Conservation (phyloP, 2,329 filamentous ascomycete genomes). For the Bipolaris victoriae region DNA sequence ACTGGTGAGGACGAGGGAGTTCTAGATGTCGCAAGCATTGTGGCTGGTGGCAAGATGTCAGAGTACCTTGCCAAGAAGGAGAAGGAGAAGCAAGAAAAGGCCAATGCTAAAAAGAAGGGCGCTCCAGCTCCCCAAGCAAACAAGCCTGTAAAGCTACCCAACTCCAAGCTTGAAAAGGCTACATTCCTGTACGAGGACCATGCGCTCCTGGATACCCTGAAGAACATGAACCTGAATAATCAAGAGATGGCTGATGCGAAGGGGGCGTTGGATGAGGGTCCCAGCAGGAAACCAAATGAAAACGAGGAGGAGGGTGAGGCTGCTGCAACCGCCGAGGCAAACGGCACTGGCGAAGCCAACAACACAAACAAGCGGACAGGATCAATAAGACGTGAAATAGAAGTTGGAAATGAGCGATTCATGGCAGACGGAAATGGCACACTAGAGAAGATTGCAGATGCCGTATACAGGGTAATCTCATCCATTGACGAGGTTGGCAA, state of each 20-base stretch:
- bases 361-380: constrained; percentile 27
- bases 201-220: constrained; percentile 60
- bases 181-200: constrained; percentile 77
- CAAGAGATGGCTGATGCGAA: constrained; percentile 59
- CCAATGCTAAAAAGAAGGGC: constrained; percentile 63
- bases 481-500: constrained; percentile 83
- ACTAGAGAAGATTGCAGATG: constrained; percentile 81
- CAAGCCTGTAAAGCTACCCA: constrained; percentile 68
- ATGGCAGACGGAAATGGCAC: constrained; percentile 68
- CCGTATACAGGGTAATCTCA: constrained; percentile 83
- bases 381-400: constrained; percentile 65
- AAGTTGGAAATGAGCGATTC: constrained; percentile 78
- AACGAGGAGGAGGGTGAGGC: constrained; percentile 40
- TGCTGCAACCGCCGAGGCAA: constrained; percentile 34
- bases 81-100: constrained; percentile 74
- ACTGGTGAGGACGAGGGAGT: constrained; percentile 70
- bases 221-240: constrained; percentile 56
- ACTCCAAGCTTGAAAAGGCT: constrained; percentile 72
- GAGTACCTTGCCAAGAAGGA: constrained; percentile 85
- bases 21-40: constrained; percentile 82
- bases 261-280: constrained; percentile 57
- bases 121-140: constrained; percentile 66
- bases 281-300: constrained; percentile 49
- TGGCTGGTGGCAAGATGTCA: constrained; percentile 78
- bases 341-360: constrained; percentile 29